A percentile compares a stretch with the other conserved stretches of the same genome.
These are phyloP conservation scores for Colletotrichum salicis DNA, from an alignment of 2,329 filamentous ascomycete species.

Conservation along the genomic window DNA sequence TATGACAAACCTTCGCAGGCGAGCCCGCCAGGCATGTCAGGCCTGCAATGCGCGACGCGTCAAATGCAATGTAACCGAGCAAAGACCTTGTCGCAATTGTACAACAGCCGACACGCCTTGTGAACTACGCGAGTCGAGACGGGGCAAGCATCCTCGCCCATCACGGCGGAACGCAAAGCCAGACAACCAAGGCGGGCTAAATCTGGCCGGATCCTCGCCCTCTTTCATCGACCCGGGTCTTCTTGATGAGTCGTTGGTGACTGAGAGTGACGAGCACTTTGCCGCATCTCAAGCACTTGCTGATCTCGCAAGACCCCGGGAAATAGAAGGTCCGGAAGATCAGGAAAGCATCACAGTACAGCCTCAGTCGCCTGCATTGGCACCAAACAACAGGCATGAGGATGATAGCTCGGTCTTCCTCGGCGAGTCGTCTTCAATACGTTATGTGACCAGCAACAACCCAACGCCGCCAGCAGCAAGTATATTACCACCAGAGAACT, in stretches of 20 bases:
- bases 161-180: conserved; percentile 19
- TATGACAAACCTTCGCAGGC: conserved; percentile 37
- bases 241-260: not conserved
- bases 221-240: not conserved
- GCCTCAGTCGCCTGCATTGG: not conserved
- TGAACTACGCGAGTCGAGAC: conserved; percentile 46
- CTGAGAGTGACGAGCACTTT: not conserved
- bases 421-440: conserved; percentile 59
- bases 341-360: not conserved
- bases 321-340: not conserved
- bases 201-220: not conserved
- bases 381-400: not conserved
- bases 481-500: conserved; percentile 38
- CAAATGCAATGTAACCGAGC: conserved; percentile 49
- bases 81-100: conserved; percentile 48
- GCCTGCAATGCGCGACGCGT: conserved; percentile 48
- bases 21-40: conserved; percentile 49
- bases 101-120: conserved; percentile 40
- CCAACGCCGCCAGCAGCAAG: not conserved
- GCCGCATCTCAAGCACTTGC: not conserved
- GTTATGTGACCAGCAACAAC: conserved; percentile 57
- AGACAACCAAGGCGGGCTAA: not conserved
- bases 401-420: conserved; percentile 50
- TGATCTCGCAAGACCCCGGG: not conserved
- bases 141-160: conserved; percentile 43